Conservation (phyloP, 768 basidiomycete genomes). For the Coprinopsis cinerea region DNA sequence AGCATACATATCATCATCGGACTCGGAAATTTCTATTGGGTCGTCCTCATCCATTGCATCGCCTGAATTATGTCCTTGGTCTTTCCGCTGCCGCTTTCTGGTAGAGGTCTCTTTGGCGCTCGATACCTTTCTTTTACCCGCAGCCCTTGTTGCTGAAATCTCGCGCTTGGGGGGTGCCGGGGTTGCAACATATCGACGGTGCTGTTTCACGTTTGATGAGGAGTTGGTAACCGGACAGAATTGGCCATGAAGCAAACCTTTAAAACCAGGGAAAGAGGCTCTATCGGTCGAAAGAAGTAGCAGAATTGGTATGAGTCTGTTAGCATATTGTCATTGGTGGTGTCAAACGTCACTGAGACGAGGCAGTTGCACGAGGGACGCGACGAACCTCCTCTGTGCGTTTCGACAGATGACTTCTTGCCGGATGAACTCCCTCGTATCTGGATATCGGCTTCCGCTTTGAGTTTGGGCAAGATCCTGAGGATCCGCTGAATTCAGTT, state of each 20-base stretch:
- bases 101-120: not conserved
- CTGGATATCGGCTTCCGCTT: conserved; percentile 47
- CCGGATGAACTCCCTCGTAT: conserved; percentile 35
- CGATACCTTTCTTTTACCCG: conserved; percentile 3
- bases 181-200: conserved; percentile 33
- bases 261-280: conserved; percentile 73
- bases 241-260: conserved; percentile 47
- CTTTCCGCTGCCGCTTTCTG: conserved; percentile 15
- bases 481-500: conserved; percentile 2
- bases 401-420: conserved; percentile 72
- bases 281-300: conserved; percentile 81
- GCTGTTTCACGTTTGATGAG: conserved; percentile 18
- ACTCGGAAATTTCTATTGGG: not conserved
- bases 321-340: conserved; percentile 2
- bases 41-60: conserved; percentile 9
- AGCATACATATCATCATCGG: conserved; percentile 3
- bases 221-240: not conserved
- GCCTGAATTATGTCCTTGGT: conserved; percentile 1
- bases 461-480: conserved; percentile 65
- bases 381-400: conserved; percentile 70
- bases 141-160: not conserved
- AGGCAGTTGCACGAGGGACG: conserved; percentile 2
- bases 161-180: conserved; percentile 13
- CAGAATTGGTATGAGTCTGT: conserved; percentile 86
- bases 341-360: no score